Evolutionary conservation across 257 asterid species (phyloP).

Genomic region (Solanum rostratum): DNA sequence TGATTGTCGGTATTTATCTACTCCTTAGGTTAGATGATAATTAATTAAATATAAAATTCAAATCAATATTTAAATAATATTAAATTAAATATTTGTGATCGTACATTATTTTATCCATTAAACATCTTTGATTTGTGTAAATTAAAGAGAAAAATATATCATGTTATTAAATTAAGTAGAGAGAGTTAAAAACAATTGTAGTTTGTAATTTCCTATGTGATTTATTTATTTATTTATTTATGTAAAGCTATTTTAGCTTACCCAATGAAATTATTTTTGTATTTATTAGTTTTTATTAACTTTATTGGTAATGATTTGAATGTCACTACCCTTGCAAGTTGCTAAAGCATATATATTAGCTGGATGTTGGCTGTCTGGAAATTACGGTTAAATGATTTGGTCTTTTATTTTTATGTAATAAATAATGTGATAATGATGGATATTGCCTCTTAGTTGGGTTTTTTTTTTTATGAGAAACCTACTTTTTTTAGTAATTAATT

Average conservation of each 20-base stretch:
- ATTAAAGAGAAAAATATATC: background rate
- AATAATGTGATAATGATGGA: background rate
- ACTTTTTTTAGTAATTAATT: background rate
- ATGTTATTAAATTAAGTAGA: background rate
- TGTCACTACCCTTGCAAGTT: background rate
- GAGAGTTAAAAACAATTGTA: background rate
- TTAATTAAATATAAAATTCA: background rate
- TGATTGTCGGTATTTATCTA: background rate
- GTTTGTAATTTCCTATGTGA: background rate
- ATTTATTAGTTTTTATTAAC: background rate
- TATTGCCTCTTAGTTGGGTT: background rate
- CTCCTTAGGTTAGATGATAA: background rate
- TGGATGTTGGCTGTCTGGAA: background rate
- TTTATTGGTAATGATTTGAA: background rate
- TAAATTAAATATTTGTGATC: background rate
- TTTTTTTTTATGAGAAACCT: background rate
- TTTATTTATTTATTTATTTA: too few relatives aligned
- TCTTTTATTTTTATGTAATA: background rate
- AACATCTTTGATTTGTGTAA: background rate
- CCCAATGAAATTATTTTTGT: too few relatives aligned
- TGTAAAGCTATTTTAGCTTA: background rate
- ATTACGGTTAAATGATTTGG: background rate
- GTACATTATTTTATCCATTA: background rate
- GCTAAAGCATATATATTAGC: conserved; percentile 2
- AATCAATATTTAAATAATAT: background rate